These are phyloP conservation scores for Telfairia occidentalis DNA, from an alignment of 331 rosid genomes.

Conservation along the genomic window DNA sequence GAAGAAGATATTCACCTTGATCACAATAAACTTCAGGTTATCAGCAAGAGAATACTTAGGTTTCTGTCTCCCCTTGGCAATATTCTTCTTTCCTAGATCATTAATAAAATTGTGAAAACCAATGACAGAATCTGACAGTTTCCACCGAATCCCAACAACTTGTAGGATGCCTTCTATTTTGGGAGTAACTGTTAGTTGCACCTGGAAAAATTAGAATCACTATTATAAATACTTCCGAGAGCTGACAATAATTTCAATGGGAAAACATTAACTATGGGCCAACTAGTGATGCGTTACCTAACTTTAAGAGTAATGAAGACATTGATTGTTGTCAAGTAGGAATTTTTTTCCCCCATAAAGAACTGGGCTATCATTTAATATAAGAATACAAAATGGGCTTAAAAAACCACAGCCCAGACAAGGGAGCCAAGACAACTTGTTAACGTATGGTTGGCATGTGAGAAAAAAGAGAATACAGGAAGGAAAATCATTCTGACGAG, in stretches of 20 bases:
- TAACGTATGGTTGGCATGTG: too few relatives aligned
- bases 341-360: background rate
- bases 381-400: too few relatives aligned
- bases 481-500: too few relatives aligned
- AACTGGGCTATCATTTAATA: too few relatives aligned
- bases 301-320: background rate
- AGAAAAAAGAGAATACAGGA: too few relatives aligned
- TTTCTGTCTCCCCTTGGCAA: slow-evolving; percentile 44
- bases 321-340: background rate
- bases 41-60: slow-evolving; percentile 29
- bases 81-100: slow-evolving; percentile 41
- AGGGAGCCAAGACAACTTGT: too few relatives aligned
- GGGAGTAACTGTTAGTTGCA: slow-evolving; percentile 82
- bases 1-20: slow-evolving; percentile 46
- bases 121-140: slow-evolving; percentile 56
- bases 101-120: slow-evolving; percentile 74
- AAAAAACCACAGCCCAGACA: too few relatives aligned
- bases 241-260: background rate
- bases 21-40: slow-evolving; percentile 67
- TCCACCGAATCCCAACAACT: slow-evolving; percentile 85
- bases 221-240: background rate
- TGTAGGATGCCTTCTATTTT: slow-evolving; percentile 61
- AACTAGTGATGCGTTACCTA: background rate
- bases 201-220: slow-evolving; percentile 33
- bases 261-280: background rate